A percentile compares a stretch with the other conserved stretches of the same genome.
These are phyloP conservation scores for Helotiales sp. DNA, from an alignment of 2,329 filamentous ascomycete genomes.

Conservation along the genomic window DNA sequence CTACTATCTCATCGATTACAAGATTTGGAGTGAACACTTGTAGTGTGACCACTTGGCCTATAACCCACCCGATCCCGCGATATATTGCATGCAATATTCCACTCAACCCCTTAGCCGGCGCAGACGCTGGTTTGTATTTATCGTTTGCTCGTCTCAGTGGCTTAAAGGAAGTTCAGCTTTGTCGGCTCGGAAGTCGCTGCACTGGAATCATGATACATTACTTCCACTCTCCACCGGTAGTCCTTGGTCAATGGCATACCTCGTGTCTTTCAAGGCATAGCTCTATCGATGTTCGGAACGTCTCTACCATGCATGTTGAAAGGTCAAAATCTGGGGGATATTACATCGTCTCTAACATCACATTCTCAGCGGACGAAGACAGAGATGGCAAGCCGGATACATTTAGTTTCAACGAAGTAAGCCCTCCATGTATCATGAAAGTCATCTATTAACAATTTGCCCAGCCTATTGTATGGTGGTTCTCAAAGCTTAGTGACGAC, in stretches of 20 bases:
- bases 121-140: slow-evolving; percentile 11
- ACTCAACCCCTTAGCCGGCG: slow-evolving; percentile 2
- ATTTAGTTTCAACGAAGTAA: slow-evolving; percentile 1
- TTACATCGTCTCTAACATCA: slow-evolving; percentile 11
- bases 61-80: not conserved
- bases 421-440: not conserved
- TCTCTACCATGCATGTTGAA: slow-evolving; percentile 6
- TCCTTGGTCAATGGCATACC: slow-evolving; percentile 18
- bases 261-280: slow-evolving; percentile 3
- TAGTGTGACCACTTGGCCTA: slow-evolving; percentile 3
- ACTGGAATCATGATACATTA: slow-evolving; percentile 17
- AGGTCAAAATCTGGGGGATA: slow-evolving; percentile 2
- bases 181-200: slow-evolving; percentile 12
- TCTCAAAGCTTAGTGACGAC: slow-evolving; percentile 8
- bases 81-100: slow-evolving; percentile 4
- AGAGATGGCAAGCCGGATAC: not conserved
- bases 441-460: slow-evolving; percentile 4
- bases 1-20: slow-evolving; percentile 2
- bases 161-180: slow-evolving; percentile 13
- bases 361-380: slow-evolving; percentile 2
- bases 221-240: not conserved
- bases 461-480: slow-evolving; percentile 13
- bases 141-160: slow-evolving; percentile 16
- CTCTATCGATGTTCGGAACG: slow-evolving; percentile 7
- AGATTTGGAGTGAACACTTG: slow-evolving; percentile 9